phyloP scores from a whole-genome alignment of 108 stramenopile genomes.

The Epithemia pelagica region DNA sequence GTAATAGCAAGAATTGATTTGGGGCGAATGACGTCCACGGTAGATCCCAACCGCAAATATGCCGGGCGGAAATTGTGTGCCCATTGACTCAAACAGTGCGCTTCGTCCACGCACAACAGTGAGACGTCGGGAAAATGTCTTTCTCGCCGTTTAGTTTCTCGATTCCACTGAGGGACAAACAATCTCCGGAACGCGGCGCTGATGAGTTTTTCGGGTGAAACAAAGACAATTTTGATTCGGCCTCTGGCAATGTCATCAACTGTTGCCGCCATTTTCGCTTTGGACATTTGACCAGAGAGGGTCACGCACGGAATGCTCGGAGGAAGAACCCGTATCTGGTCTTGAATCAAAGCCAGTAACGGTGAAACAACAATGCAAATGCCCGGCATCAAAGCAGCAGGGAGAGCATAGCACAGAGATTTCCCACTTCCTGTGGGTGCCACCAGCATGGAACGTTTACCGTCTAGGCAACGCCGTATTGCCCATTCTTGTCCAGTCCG shows the following conservation, averaged over 20 bases:
- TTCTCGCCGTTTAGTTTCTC: constrained; percentile 49
- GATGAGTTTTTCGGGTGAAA: constrained; percentile 87
- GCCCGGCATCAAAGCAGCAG: constrained; percentile 85
- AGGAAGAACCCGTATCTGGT: constrained; percentile 84
- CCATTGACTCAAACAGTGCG: constrained; percentile 91
- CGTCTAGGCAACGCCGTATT: constrained; percentile 60
- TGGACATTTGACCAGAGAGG: constrained; percentile 66
- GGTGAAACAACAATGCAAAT: constrained; percentile 95
- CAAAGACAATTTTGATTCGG: constrained; percentile 83
- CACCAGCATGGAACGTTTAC: constrained; percentile 78
- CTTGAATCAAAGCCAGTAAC: constrained; percentile 92
- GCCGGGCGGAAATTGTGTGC: constrained; percentile 97
- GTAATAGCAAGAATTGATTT: constrained; percentile 85
- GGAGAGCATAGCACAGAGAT: constrained; percentile 93
- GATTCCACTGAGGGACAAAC: constrained; percentile 56
- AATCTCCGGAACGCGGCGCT: constrained; percentile 88
- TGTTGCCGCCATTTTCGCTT: constrained; percentile 61
- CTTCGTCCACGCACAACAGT: constrained; percentile 94
- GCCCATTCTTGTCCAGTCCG: constrained; percentile 92
- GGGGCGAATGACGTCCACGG: constrained; percentile 62
- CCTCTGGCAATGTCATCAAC: constrained; percentile 70
- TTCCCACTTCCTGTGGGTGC: constrained; percentile 99
- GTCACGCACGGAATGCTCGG: constrained; percentile 79
- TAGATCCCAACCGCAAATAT: constrained; percentile 66
- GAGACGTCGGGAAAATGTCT: constrained; percentile 78